These are phyloP conservation scores for Amyloporia xantha DNA, from an alignment of 768 basidiomycete species.

Conservation along the genomic window DNA sequence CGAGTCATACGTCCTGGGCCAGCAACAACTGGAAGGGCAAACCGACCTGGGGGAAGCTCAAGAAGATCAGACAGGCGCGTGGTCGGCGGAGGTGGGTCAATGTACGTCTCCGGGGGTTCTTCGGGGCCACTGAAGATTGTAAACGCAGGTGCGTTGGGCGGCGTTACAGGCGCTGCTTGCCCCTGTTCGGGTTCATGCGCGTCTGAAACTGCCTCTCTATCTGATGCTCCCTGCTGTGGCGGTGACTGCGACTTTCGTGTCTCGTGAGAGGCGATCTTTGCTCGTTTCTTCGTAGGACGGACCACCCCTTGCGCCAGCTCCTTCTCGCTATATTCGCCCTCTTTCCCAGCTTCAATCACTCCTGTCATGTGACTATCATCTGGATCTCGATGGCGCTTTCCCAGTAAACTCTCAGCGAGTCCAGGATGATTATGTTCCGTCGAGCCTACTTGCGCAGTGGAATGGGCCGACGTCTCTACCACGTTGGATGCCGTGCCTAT, in stretches of 20 bases:
- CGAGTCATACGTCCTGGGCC: conserved; percentile 27
- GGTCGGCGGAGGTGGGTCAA: conserved; percentile 38
- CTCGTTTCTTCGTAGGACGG: conserved; percentile 49
- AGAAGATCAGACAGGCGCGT: conserved; percentile 49
- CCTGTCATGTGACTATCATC: conserved; percentile 36
- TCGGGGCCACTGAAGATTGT: conserved; percentile 42
- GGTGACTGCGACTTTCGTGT: neutral
- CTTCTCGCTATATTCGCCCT: conserved; percentile 29
- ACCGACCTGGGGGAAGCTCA: conserved; percentile 24
- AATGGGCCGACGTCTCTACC: neutral
- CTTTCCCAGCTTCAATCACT: conserved; percentile 36
- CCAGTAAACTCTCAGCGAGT: conserved; percentile 39
- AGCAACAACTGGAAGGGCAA: conserved; percentile 1
- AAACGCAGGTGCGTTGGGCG: conserved; percentile 35
- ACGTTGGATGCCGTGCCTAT: no score
- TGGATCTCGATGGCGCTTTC: conserved; percentile 60
- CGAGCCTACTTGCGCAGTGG: neutral
- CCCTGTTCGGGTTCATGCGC: neutral
- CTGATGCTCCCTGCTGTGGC: neutral
- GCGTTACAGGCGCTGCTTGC: neutral
- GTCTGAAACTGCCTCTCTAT: neutral
- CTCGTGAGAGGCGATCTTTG: conserved; percentile 23
- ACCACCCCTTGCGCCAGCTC: conserved; percentile 33
- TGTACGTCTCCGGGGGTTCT: conserved; percentile 15
- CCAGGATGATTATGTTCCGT: conserved; percentile 20